phyloP scores from a whole-genome alignment of 495 filamentous ascomycete genomes.

The Chaetomium cochliodes region DNA sequence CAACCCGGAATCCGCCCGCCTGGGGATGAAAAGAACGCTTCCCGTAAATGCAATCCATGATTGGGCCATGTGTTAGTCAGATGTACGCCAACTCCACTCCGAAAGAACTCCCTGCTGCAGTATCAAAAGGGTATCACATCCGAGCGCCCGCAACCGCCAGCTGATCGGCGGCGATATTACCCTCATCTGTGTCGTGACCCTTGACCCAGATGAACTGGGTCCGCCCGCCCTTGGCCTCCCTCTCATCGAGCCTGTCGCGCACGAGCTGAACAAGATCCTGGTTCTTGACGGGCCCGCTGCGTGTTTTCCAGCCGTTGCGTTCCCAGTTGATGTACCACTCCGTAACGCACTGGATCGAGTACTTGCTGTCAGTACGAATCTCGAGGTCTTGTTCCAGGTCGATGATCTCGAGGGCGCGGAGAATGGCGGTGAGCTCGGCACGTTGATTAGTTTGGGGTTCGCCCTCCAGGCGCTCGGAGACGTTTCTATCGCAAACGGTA shows the following conservation, averaged over 20 bases:
- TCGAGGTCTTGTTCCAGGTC: slow-evolving; percentile 52
- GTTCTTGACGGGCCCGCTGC: slow-evolving; percentile 75
- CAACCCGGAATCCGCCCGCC: not conserved
- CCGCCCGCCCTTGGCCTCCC: slow-evolving; percentile 57
- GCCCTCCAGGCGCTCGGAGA: slow-evolving; percentile 77
- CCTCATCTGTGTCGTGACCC: slow-evolving; percentile 65
- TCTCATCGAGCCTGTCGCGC: slow-evolving; percentile 66
- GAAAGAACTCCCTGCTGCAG: not conserved
- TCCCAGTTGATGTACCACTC: slow-evolving; percentile 80
- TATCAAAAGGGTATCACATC: slow-evolving; percentile 25
- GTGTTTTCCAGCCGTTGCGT: slow-evolving; percentile 74
- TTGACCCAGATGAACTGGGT: slow-evolving; percentile 86
- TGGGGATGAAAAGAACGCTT: not conserved
- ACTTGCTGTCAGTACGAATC: slow-evolving; percentile 81
- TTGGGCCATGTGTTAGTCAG: not conserved
- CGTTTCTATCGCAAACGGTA: slow-evolving; percentile 51
- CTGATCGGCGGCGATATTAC: slow-evolving; percentile 77
- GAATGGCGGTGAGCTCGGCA: slow-evolving; percentile 85
- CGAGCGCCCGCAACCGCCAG: slow-evolving; percentile 64
- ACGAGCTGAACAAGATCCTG: slow-evolving; percentile 77
- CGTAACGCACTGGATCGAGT: slow-evolving; percentile 87
- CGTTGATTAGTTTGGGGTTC: slow-evolving; percentile 86
- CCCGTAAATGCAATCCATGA: not conserved
- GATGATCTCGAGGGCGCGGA: slow-evolving; percentile 75
- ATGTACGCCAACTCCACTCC: slow-evolving; percentile 1